Base-by-base conservation (phyloP, 768 basidiomycete genomes). In the Pulveroboletus sp. region DNA sequence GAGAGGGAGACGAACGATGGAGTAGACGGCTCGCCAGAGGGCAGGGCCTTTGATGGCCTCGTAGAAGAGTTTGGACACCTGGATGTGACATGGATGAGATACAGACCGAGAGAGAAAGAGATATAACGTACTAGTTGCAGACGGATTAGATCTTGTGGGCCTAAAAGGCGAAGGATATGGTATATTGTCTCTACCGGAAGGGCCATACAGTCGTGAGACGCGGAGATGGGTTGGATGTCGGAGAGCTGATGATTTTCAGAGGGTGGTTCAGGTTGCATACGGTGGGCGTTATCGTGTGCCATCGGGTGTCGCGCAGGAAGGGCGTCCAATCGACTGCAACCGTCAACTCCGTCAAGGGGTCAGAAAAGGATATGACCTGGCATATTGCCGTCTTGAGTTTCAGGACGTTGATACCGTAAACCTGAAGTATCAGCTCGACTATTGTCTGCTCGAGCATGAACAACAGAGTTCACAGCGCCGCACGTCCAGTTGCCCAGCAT, bases 161-260 rank as follows among this genome's bases (percentile, higher is more conserved):
- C 47, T 0, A 51, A 6, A 32, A 26, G 36, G 21, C 24, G 39
- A 3, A 60, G 6, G 8, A 61, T 51, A 26, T 54, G 46, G 30
- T 39, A 43, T 40, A 60, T 46, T 11, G 52, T 63, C 46, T 61
- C 60, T 35, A 43, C 33, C 17, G 60, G 60, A 26, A 63, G 54
- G 14, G 43, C 24, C 12, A 36, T 30, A 24, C 10, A 46, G 17
- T 15, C 33, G 6, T 37, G 11, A 1, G 31, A 8, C 40, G 38
- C 11, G 21, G n/a, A 11, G 28, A 6, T 41, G n/a, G 24, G n/a
- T n/a, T 33, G 30, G 35, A 18, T 10, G 1, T 35, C 14, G 3
- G 17, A 2, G 2, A 21, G 21, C 21, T 21, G 21, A 21, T 21
- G 21, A 21, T 43, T 32, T 24, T 17, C 0, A 30, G 49, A n/a